Evolutionary conservation across 2,329 filamentous ascomycete genomes (phyloP).

Genomic region (Torrubiellomyces zombiae): DNA sequence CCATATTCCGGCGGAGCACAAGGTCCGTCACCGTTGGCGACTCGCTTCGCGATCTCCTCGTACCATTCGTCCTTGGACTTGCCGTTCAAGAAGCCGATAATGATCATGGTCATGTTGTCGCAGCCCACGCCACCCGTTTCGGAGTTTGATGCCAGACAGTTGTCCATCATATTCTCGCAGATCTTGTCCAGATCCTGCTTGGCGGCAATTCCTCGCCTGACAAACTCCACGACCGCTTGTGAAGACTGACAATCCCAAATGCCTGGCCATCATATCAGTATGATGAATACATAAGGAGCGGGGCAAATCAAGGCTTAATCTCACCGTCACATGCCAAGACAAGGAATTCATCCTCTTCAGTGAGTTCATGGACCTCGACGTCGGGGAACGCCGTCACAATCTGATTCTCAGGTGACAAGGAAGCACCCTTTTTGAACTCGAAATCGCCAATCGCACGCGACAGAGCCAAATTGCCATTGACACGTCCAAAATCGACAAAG

Average conservation of each 20-base stretch:
- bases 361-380: slow-evolving; percentile 78
- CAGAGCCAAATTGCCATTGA: slow-evolving; percentile 93
- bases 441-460: slow-evolving; percentile 98
- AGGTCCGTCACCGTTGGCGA: slow-evolving; percentile 91
- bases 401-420: slow-evolving; percentile 92
- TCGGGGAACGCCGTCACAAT: slow-evolving; percentile 96
- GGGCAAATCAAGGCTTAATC: slow-evolving; percentile 13
- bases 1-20: slow-evolving; percentile 99
- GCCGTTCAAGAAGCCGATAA: slow-evolving; percentile 78
- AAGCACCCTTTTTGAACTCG: slow-evolving; percentile 98
- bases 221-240: slow-evolving; percentile 92
- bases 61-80: slow-evolving; percentile 98
- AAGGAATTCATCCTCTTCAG: slow-evolving; percentile 87
- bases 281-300: neutral
- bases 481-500: slow-evolving; percentile 95
- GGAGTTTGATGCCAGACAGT: slow-evolving; percentile 92
- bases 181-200: slow-evolving; percentile 92
- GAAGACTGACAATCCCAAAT: slow-evolving; percentile 99
- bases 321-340: slow-evolving; percentile 84
- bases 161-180: slow-evolving; percentile 99
- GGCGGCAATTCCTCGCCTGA: slow-evolving; percentile 84
- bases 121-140: slow-evolving; percentile 96
- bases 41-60: slow-evolving; percentile 80
- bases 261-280: slow-evolving; percentile 33
- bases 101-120: slow-evolving; percentile 98